A percentile compares a stretch with the other conserved stretches of the same genome.
phyloP scores from a whole-genome alignment of 2,329 filamentous ascomycete genomes.

The Hypoxylon sp. region DNA sequence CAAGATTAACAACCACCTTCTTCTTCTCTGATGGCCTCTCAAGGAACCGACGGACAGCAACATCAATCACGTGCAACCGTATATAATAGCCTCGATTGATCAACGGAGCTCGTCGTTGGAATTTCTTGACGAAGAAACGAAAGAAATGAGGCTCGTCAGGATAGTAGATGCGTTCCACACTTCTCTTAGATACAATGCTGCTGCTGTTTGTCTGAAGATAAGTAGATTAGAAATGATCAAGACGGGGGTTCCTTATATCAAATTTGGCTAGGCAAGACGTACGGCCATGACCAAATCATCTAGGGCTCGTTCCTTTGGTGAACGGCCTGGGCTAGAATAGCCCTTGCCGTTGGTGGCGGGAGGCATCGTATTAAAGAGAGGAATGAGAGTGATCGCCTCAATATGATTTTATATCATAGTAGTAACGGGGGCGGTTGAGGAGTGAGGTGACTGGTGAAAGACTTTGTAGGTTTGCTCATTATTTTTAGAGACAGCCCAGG shows the following conservation, averaged over 20 bases:
- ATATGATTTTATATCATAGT: not conserved
- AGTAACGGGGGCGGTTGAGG: not conserved
- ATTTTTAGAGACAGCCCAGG: not conserved
- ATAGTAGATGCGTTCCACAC: conserved; percentile 90
- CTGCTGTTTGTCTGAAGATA: conserved; percentile 81
- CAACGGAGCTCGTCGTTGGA: conserved; percentile 84
- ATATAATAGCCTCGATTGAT: conserved; percentile 94
- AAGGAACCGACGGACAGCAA: conserved; percentile 81
- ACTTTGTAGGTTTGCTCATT: not conserved
- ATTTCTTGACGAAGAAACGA: conserved; percentile 87
- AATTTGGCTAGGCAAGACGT: conserved; percentile 46
- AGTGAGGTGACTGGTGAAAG: conserved; percentile 5
- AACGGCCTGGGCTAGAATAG: conserved; percentile 35
- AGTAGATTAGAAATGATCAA: conserved; percentile 24
- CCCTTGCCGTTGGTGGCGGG: conserved; percentile 19
- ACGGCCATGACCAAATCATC: conserved; percentile 68
- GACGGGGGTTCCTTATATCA: conserved; percentile 1
- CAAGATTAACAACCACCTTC: conserved; percentile 86
- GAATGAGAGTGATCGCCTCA: not conserved
- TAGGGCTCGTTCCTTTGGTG: conserved; percentile 53
- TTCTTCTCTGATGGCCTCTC: conserved; percentile 63
- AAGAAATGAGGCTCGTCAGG: conserved; percentile 84
- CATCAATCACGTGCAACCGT: conserved; percentile 84
- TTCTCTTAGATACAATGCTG: conserved; percentile 92
- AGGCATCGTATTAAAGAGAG: conserved; percentile 35